phyloP scores from a whole-genome alignment of 179 eudicot genomes.

The Beta corolliflora region DNA sequence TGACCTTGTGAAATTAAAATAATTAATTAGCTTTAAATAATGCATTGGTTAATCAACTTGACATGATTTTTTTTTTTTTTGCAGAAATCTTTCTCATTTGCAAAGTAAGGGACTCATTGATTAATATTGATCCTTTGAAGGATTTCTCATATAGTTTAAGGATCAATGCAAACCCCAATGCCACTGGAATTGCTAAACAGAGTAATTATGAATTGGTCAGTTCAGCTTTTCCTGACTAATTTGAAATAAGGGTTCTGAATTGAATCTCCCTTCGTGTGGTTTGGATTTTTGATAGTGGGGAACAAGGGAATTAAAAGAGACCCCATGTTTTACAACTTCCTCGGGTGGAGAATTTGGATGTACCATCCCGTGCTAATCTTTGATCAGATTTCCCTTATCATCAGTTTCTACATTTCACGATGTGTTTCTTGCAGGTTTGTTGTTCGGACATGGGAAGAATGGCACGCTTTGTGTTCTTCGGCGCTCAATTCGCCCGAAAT shows the following conservation, averaged over 20 bases:
- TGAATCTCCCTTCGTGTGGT: not conserved
- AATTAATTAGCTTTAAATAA: not conserved
- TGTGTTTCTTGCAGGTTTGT: conserved; percentile 62
- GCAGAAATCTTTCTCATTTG: conserved; percentile 93
- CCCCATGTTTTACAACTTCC: not conserved
- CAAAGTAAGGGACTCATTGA: conserved; percentile 91
- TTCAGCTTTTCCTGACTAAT: conserved; percentile 16
- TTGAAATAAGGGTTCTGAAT: not conserved
- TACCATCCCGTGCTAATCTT: not conserved
- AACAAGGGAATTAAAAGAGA: not conserved
- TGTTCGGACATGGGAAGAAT: conserved; percentile 99
- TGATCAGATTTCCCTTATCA: not conserved
- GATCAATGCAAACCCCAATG: conserved; percentile 79
- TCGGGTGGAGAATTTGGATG: not conserved
- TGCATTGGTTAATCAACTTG: conserved; percentile 6
- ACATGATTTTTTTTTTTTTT: conserved; percentile 17
- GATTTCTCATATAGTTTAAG: conserved; percentile 92
- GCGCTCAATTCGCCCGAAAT: conserved; percentile 88
- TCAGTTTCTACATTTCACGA: not conserved
- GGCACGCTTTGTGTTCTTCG: conserved; percentile 94
- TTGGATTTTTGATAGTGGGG: too few relatives aligned
- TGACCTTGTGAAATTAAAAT: not conserved
- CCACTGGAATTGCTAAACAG: conserved; percentile 85
- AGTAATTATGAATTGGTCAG: conserved; percentile 97
- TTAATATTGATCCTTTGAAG: conserved; percentile 89